Evolutionary conservation across 2,329 filamentous ascomycete genomes (phyloP), one percentile per base, ranked within the genome.

Genomic region (Teratosphaeria destructans): DNA sequence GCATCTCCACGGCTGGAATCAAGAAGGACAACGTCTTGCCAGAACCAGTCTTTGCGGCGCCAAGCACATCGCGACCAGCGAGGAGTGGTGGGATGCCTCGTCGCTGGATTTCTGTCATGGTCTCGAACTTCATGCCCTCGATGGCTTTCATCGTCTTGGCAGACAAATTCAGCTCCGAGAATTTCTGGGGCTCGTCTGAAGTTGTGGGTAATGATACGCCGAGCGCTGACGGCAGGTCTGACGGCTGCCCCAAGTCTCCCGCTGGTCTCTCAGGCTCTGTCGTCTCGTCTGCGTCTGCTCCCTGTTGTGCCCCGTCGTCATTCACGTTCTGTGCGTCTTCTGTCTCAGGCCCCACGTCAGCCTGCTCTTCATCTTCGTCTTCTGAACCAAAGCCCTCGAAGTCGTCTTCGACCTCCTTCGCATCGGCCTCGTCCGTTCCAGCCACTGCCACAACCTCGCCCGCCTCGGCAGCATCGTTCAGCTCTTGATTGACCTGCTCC

Each of bases 1-100:
- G 82, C 85, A 96, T 95, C 77, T 97, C 94, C 47, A 97, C 82
- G 1, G 92, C 92, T 19, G 94, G 94, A 60, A 97, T 92, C 62
- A 99, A 79, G 77, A 99, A 99, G 3, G 93, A 88, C 62, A 97
- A 77, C 0, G 94, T 99, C 80, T 99, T 99, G 72, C 94, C 94
- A 26, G 90, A 95, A 52, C 92, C 92, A 3, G 92, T 96, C 81
- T 97, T 97, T 56, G 94, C 94, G 35, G 93, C 93, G 68, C 94
- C 94, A 53, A 99, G 83, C 26, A 97, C 89, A 77, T 97, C 93
- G 71, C 88, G 86, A 64, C 94, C 94, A 52, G 92, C 90, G 61
- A 97, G 80, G 54, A 95, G 79, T 23, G 92, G 91, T 4, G 93
- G 92, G 59, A 97, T 96, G 12, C 87, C 88, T 71, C 88, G 83